A percentile compares a stretch with the other conserved stretches of the same genome.
Conservation (phyloP, 805 yeast genomes). For the Pichia gijzeniarum region DNA sequence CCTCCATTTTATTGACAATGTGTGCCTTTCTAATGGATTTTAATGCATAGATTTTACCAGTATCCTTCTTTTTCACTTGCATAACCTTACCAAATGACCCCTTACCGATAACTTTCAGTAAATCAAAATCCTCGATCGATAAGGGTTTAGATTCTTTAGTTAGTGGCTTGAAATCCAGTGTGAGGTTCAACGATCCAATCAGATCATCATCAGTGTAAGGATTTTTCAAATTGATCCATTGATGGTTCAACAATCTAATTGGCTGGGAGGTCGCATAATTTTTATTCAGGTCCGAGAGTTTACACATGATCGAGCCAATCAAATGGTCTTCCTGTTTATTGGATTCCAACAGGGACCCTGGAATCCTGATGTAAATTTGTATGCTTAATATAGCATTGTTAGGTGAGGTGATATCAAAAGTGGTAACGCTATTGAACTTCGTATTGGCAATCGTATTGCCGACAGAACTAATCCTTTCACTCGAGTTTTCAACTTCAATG, state of each 20-base stretch:
- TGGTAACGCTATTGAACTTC: constrained; percentile 80
- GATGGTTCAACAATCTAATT: constrained; percentile 62
- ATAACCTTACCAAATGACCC: constrained; percentile 98
- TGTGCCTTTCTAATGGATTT: constrained; percentile 92
- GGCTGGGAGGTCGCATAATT: constrained; percentile 30
- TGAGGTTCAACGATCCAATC: constrained; percentile 35
- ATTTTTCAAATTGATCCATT: constrained; percentile 35
- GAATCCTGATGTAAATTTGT: constrained; percentile 75
- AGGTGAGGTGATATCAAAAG: constrained; percentile 77
- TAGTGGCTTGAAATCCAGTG: constrained; percentile 30
- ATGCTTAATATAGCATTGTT: constrained; percentile 44
- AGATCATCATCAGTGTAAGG: constrained; percentile 29
- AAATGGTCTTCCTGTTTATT: constrained; percentile 55
- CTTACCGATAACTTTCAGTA: constrained; percentile 92
- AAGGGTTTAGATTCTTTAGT: constrained; percentile 43
- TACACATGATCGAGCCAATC: constrained; percentile 63
- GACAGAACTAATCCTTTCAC: constrained; percentile 79
- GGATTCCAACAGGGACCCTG: constrained; percentile 46
- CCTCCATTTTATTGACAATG: constrained; percentile 90
- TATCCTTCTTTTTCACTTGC: constrained; percentile 96
- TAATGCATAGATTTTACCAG: constrained; percentile 88
- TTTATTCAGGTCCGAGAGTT: constrained; percentile 32
- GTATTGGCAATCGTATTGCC: constrained; percentile 76
- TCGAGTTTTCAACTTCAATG: constrained; percentile 91
- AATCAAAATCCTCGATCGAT: constrained; percentile 85